Percentiles rank a stretch among this genome's conserved stretches.
Evolutionary conservation across 768 basidiomycete genomes (phyloP).

Genomic region (Lentinula detonsa): DNA sequence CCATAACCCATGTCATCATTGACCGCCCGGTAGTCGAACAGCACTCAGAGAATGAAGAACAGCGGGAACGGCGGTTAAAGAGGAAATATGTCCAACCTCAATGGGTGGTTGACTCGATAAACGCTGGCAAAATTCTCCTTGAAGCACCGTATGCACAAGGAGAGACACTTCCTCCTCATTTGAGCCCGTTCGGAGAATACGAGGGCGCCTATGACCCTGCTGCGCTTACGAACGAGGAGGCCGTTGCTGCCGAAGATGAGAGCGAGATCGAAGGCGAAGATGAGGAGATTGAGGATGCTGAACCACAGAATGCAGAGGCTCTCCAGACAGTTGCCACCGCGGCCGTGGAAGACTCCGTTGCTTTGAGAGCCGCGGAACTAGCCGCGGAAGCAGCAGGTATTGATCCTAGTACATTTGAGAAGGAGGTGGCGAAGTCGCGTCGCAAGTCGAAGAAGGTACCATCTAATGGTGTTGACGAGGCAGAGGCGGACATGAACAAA

Average conservation of each 20-base stretch:
- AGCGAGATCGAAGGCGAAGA: constrained; percentile 27
- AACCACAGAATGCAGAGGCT: constrained; percentile 20
- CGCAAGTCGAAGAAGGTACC: constrained; percentile 26
- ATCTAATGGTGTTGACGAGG: constrained; percentile 26
- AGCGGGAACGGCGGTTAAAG: constrained; percentile 55
- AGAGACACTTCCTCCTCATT: constrained; percentile 82
- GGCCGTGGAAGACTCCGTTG: constrained; percentile 50
- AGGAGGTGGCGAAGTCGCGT: constrained; percentile 57
- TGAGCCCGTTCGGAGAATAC: constrained; percentile 89
- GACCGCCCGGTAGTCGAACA: constrained; percentile 69
- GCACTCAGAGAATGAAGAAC: constrained; percentile 44
- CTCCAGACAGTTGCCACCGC: constrained; percentile 27
- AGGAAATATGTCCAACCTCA: constrained; percentile 94
- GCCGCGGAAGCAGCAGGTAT: constrained; percentile 87
- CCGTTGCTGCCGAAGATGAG: constrained; percentile 24
- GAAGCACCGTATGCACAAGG: constrained; percentile 87
- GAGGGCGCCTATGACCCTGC: constrained; percentile 72
- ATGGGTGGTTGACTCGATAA: constrained; percentile 96
- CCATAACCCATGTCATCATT: constrained; percentile 93
- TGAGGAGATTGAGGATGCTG: constrained; percentile 15
- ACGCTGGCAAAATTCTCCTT: constrained; percentile 75
- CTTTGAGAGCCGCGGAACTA: constrained; percentile 81
- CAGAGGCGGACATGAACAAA: constrained; percentile 88
- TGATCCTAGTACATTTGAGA: constrained; percentile 75
- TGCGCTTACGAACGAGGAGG: constrained; percentile 25